Conservation (phyloP, 441 rosid genomes). For the Brassica hybrid region DNA sequence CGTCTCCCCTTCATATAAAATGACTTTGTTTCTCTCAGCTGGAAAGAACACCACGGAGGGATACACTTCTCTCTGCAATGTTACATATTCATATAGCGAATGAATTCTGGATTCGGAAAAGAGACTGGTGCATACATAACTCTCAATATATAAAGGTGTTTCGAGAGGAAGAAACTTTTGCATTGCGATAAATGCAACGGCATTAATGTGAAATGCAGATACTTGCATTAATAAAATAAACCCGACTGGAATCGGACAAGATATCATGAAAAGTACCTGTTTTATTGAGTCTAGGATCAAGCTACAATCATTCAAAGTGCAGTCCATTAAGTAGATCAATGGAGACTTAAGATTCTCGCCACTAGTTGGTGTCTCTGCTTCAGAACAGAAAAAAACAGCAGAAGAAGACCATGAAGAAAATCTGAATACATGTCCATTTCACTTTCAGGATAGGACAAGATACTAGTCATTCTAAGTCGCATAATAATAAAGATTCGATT, state of each 20-base stretch:
- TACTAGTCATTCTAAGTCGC: background rate
- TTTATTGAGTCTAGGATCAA: slow-evolving; percentile 62
- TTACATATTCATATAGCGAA: slow-evolving; percentile 15
- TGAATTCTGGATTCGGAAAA: slow-evolving; percentile 10
- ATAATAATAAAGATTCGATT: slow-evolving; percentile 35
- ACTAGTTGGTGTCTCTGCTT: slow-evolving; percentile 59
- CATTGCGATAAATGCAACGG: background rate
- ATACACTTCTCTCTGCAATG: slow-evolving; percentile 81
- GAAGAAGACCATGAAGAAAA: background rate
- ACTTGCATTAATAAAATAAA: slow-evolving; percentile 11
- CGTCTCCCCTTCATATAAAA: slow-evolving; percentile 73
- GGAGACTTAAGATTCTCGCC: slow-evolving; percentile 53
- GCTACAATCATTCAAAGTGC: slow-evolving; percentile 94
- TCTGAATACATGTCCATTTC: background rate
- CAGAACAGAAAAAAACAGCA: slow-evolving; percentile 19
- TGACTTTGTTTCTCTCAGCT: slow-evolving; percentile 63
- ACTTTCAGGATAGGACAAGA: background rate
- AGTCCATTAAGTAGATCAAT: slow-evolving; percentile 81
- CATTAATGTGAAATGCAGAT: slow-evolving; percentile 19
- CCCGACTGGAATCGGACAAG: slow-evolving; percentile 15
- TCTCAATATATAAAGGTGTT: background rate
- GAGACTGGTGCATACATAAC: slow-evolving; percentile 9
- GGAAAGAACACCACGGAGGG: slow-evolving; percentile 88
- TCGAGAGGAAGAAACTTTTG: slow-evolving; percentile 19
- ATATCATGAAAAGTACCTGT: slow-evolving; percentile 57